Conservation (phyloP, 108 stramenopile genomes). For the Chaetoceros tenuissimus region DNA sequence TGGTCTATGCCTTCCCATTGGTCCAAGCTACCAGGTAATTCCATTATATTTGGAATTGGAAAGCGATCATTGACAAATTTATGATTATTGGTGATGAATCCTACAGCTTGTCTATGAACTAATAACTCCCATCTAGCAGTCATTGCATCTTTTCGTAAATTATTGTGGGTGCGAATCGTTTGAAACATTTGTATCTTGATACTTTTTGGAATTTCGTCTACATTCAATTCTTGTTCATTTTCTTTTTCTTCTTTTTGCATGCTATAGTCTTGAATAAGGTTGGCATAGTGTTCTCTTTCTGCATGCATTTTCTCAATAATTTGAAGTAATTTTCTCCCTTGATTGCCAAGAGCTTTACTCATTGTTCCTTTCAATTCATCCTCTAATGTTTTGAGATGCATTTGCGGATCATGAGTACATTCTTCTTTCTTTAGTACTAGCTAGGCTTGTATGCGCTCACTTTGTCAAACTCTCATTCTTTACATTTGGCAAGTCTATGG, state of each 20-base stretch:
- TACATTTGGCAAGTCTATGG: too few species aligned
- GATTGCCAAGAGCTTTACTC: conserved; percentile 67
- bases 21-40: conserved; percentile 4
- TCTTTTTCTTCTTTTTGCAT: neutral
- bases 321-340: conserved; percentile 54
- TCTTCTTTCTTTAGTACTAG: too few species aligned
- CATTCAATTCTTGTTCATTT: neutral
- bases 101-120: conserved; percentile 79
- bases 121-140: conserved; percentile 75
- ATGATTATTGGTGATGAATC: conserved; percentile 73
- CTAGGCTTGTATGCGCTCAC: too few species aligned
- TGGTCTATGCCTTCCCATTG: neutral
- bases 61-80: conserved; percentile 51
- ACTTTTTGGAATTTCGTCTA: conserved; percentile 1
- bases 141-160: conserved; percentile 45
- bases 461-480: too few species aligned
- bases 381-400: conserved; percentile 74
- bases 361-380: conserved; percentile 75
- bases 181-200: conserved; percentile 11
- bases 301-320: conserved; percentile 41
- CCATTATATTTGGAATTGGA: conserved; percentile 52
- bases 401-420: conserved; percentile 51
- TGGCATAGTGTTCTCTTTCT: conserved; percentile 25
- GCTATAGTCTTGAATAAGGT: conserved; percentile 3
- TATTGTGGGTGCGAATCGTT: conserved; percentile 48